Base-by-base conservation (phyloP, 1,139 yeast species). In the Geotrichum europaeum region DNA sequence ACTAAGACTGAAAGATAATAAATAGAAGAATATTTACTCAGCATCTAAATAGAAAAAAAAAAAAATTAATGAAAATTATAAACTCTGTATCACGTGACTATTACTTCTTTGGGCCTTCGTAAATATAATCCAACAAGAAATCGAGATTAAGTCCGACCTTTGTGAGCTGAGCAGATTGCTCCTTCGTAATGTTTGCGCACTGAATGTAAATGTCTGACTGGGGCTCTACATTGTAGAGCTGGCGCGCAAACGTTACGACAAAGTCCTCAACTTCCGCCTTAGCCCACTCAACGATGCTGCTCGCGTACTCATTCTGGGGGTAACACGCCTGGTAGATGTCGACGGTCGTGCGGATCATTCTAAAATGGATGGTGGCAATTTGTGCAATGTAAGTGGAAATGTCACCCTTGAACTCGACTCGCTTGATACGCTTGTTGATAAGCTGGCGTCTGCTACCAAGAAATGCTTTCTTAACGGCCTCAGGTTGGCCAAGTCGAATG, bases 111-210 rank as follows among this genome's bases (percentile, higher is more conserved):
- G 43, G 45, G 24, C 61, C 61, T 28, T 65, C 66, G 51, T 65
- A 66, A 32, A 67, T 65, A 43, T 62, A 64, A 15, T 60, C 62
- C 49, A 70, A 64, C 60, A 68, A 59, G 56, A 82, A 87, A 63
- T 83, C 92, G 59, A 89, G 84, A 67, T 89, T 89, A 58, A 91
- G 78, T 0, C 96, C 96, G 12, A 83, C 84, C 1, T 76, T 73
- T 67, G 84, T 85, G 66, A 91, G 75, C 53, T 82, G 84, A 43
- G 79, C 79, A 51, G 87, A 82, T 68, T 89, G 96, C 51, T 80
- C 79, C 65, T 77, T 71, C 65, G 89, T 75, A 60, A 84, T 79
- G 49, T 76, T 73, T 7, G 84, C 75, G 64, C 89, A 84, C 51
- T 79, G 82, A 60, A 75, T 73, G 61, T 84, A 80, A 1, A 76